These are phyloP conservation scores for Lithospermum erythrorhizon DNA, from an alignment of 257 asterid species.

Conservation along the genomic window DNA sequence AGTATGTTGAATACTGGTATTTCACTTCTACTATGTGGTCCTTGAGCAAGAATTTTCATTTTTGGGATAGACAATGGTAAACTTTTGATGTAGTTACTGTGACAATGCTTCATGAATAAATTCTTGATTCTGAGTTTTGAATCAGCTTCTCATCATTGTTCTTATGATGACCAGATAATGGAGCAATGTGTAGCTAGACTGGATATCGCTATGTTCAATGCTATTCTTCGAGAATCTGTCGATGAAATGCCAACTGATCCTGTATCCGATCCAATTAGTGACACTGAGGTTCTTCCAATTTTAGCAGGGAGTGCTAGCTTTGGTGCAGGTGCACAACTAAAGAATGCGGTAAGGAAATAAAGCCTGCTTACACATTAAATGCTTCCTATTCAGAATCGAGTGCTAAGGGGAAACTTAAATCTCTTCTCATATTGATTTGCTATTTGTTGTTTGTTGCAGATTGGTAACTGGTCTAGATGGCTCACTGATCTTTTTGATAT, in stretches of 20 bases:
- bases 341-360: slow-evolving; percentile 46
- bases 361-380: neutral
- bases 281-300: slow-evolving; percentile 72
- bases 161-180: slow-evolving; percentile 46
- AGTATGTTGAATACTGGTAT: too few species aligned
- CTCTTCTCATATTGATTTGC: neutral
- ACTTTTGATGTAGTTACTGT: neutral
- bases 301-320: slow-evolving; percentile 72
- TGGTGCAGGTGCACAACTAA: slow-evolving; percentile 83
- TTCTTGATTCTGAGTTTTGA: neutral
- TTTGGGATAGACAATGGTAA: too few species aligned
- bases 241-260: slow-evolving; percentile 89
- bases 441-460: slow-evolving; percentile 30
- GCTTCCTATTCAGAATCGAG: neutral
- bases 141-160: neutral
- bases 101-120: neutral
- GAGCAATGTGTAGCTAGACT: slow-evolving; percentile 63
- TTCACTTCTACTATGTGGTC: too few species aligned
- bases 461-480: slow-evolving; percentile 90
- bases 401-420: neutral
- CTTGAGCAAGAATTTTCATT: too few species aligned
- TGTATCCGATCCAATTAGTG: slow-evolving; percentile 75
- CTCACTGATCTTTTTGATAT: slow-evolving; percentile 58
- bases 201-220: slow-evolving; percentile 87
- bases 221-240: slow-evolving; percentile 62